phyloP scores from a whole-genome alignment of 1,284 basidiomycete genomes.

The Sanghuangporus baumii region DNA sequence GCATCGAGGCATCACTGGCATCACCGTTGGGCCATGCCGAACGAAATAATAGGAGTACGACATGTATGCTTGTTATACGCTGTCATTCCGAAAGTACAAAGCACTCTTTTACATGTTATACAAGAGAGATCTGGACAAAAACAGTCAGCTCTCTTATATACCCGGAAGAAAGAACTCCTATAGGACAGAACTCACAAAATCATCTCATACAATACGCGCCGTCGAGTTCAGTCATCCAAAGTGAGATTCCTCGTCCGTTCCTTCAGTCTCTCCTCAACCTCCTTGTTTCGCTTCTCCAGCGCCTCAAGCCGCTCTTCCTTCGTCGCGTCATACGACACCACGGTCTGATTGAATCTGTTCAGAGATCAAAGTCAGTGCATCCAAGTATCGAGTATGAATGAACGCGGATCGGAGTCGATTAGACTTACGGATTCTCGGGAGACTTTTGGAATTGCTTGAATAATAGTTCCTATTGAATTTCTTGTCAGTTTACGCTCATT shows the following conservation, averaged over 20 bases:
- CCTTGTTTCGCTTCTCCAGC: conserved; percentile 51
- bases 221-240: not conserved
- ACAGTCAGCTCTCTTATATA: not conserved
- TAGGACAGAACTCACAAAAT: not conserved
- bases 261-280: conserved; percentile 45
- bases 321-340: conserved; percentile 73
- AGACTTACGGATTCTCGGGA: conserved; percentile 78
- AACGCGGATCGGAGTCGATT: not conserved
- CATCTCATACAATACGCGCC: not conserved
- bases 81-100: not conserved
- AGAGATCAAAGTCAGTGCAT: not conserved
- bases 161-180: too few relatives aligned
- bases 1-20: not conserved
- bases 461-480: conserved; percentile 50
- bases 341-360: conserved; percentile 74
- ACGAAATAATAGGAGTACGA: not conserved
- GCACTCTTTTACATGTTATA: not conserved
- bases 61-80: not conserved
- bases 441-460: conserved; percentile 87
- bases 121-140: not conserved
- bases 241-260: conserved; percentile 19
- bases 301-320: conserved; percentile 79
- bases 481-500: conserved; percentile 17
- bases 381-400: not conserved
- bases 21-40: not conserved